Evolutionary conservation across 78 protist genomes (phyloP).

Genomic region (Dictyostelium purpureum): DNA sequence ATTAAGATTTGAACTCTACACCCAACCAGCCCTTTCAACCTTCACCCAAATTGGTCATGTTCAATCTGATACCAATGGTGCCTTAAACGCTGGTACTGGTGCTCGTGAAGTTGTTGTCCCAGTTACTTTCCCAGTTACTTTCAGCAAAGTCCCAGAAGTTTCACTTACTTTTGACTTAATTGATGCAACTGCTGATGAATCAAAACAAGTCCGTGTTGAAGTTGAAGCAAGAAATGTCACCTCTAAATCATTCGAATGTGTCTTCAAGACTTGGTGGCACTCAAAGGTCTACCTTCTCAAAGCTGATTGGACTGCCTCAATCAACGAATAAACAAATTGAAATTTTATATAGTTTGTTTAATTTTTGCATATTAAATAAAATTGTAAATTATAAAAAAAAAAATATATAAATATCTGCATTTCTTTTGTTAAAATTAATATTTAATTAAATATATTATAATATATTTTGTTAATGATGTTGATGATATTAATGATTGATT

Average conservation of each 20-base stretch:
- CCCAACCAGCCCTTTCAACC: neutral
- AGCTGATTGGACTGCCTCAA: neutral
- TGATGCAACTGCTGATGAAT: neutral
- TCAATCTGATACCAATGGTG: neutral
- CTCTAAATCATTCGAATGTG: neutral
- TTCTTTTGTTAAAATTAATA: no score
- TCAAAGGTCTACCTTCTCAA: neutral
- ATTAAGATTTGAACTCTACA: conserved; percentile 19
- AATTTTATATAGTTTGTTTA: no score
- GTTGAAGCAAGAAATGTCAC: neutral
- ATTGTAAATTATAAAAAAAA: no score
- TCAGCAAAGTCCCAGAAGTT: neutral
- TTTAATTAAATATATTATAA: no score
- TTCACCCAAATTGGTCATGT: neutral
- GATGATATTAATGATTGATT: no score
- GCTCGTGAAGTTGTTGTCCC: neutral
- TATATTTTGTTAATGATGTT: no score
- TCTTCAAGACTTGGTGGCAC: neutral
- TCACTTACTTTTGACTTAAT: neutral
- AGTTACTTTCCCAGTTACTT: conserved; percentile 2
- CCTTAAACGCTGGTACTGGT: conserved; percentile 14
- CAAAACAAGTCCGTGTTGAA: neutral
- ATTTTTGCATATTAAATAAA: no score
- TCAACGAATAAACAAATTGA: no score
- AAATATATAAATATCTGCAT: no score